phyloP scores from a whole-genome alignment of 106 monocot species.

The Narthecium ossifragum region DNA sequence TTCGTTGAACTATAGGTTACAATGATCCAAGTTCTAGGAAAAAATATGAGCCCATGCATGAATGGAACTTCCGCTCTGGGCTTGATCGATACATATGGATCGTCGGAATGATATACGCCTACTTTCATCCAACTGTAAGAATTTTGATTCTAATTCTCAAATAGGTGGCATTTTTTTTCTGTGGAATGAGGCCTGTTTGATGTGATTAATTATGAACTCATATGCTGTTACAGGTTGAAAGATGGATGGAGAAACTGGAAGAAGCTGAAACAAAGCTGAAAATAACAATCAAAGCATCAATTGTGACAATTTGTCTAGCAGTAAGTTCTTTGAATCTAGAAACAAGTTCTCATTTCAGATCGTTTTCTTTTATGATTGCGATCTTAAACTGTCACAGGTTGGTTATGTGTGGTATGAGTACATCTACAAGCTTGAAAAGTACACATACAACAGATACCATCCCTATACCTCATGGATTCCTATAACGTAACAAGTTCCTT shows the following conservation, averaged over 20 bases:
- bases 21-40: conserved; percentile 27
- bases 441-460: conserved; percentile 83
- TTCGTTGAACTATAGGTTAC: conserved; percentile 27
- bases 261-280: conserved; percentile 6
- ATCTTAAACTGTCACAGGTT: conserved; percentile 26
- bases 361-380: not conserved
- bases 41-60: conserved; percentile 26
- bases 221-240: conserved; percentile 15
- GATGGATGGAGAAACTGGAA: conserved; percentile 27
- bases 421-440: conserved; percentile 94
- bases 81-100: conserved; percentile 67
- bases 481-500: conserved; percentile 53
- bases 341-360: not conserved
- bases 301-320: conserved; percentile 7
- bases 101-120: conserved; percentile 56
- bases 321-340: not conserved
- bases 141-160: not conserved
- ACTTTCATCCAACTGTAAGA: conserved; percentile 48
- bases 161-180: too few species aligned
- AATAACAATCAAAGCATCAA: conserved; percentile 14
- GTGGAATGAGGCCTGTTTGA: too few species aligned
- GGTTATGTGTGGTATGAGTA: conserved; percentile 92
- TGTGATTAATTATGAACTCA: too few species aligned
- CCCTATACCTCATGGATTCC: conserved; percentile 99
- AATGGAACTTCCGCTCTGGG: conserved; percentile 53